Evolutionary conservation across 257 asterid species (phyloP), one percentile per base, ranked within the genome.

Genomic region (Nicotiana noctiflora): DNA sequence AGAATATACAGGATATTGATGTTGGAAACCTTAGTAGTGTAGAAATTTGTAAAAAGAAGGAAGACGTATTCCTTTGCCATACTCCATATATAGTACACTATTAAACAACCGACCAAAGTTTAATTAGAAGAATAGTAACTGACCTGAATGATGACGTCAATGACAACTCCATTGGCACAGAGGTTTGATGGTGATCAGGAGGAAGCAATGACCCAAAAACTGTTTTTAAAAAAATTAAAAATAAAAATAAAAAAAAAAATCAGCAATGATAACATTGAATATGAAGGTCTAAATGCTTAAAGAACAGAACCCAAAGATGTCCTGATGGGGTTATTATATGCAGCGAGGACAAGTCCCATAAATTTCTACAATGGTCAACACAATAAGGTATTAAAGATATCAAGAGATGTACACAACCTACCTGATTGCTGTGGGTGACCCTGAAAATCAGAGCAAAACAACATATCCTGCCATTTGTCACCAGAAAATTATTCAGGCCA

Each of bases 121-220:
- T 60, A 55, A 55, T 55, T 18, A 55, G 23, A 55, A 55, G 61
- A 46, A 31, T 61, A 56, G 19, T 64, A 80, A 10, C 62, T 81
- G 56, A 93, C 97, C 94, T 87, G 94, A 91, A 94, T 75, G 97
- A 93, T 19, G 89, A 85, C 46, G 97, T 89, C 29, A 93, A 89
- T 44, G 97, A 93, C 61, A 95, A 89, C 80, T 94, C 94, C 80
- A 87, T 88, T 4, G 97, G 87, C 57, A 94, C 79, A 80, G 92
- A 84, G 31, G 83, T 85, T 57, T 83, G 88, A 75, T 83, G 84
- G 84, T 86, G 90, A 82, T 93, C 89, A 32, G 90, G 79, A 76
- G 97, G 94, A 84, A 92, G 88, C 23, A 94, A 90, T 34, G 94
- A 90, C 97, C 97, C 91, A 79, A 94, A 90, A 83, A 88, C 97